These are phyloP conservation scores for Rhizopus sp. DNA, from an alignment of 371 early-diverging fungal genomes.

Conservation along the genomic window DNA sequence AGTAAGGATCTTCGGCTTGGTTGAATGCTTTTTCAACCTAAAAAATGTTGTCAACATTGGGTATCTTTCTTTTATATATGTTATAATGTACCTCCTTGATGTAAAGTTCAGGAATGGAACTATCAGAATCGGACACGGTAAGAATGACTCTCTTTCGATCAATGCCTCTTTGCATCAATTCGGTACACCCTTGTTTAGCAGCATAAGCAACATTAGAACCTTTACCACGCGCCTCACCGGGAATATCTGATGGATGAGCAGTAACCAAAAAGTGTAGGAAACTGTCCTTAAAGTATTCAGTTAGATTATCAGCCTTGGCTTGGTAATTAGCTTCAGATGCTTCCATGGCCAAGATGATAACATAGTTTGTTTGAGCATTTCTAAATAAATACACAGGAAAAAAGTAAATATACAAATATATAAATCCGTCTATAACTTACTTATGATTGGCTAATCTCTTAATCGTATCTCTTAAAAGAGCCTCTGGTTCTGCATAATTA, in stretches of 20 bases:
- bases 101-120: constrained; percentile 65
- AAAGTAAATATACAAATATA: background rate
- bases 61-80: constrained; percentile 1
- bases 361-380: constrained; percentile 44
- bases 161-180: constrained; percentile 30
- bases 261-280: constrained; percentile 58
- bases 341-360: constrained; percentile 77
- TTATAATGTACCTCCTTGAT: constrained; percentile 26
- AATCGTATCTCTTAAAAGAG: constrained; percentile 41
- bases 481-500: constrained; percentile 60
- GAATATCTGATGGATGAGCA: constrained; percentile 68
- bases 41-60: constrained; percentile 18
- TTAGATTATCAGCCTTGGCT: constrained; percentile 57
- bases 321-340: constrained; percentile 56
- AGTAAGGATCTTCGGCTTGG: constrained; percentile 44
- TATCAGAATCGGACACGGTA: constrained; percentile 74
- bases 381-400: constrained; percentile 11
- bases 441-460: constrained; percentile 36
- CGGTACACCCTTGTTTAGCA: constrained; percentile 39
- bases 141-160: constrained; percentile 50
- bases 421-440: constrained; percentile 18
- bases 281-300: constrained; percentile 47
- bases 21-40: constrained; percentile 44
- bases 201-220: constrained; percentile 75
- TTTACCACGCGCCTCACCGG: constrained; percentile 78